These are phyloP conservation scores for Collybia nuda DNA, from an alignment of 768 basidiomycete species.

Conservation along the genomic window DNA sequence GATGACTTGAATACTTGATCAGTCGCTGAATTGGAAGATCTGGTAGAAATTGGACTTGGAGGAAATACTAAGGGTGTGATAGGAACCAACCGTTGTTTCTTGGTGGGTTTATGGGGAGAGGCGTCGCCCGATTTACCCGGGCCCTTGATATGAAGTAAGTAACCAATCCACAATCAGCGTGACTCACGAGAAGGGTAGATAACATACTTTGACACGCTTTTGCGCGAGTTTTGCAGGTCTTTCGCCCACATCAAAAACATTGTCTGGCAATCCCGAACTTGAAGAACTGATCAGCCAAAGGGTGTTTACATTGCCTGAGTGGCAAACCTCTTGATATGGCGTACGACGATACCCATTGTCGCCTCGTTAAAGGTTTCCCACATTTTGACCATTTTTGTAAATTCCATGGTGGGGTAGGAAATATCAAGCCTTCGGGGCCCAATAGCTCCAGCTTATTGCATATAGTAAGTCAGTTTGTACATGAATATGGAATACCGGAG, in stretches of 20 bases:
- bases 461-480: slow-evolving; percentile 4
- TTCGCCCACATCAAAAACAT: slow-evolving; percentile 81
- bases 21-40: slow-evolving; percentile 44
- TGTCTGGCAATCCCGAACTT: slow-evolving; percentile 77
- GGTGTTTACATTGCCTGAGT: background rate
- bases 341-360: slow-evolving; percentile 92
- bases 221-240: slow-evolving; percentile 67
- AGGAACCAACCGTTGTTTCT: slow-evolving; percentile 74
- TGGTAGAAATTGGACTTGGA: slow-evolving; percentile 27
- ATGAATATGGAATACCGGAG: slow-evolving; percentile 8
- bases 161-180: slow-evolving; percentile 11
- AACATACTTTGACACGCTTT: slow-evolving; percentile 72
- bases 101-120: slow-evolving; percentile 74
- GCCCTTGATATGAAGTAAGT: slow-evolving; percentile 41
- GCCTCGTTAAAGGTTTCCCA: slow-evolving; percentile 95
- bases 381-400: slow-evolving; percentile 88
- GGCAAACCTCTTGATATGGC: slow-evolving; percentile 88
- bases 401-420: slow-evolving; percentile 95
- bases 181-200: background rate
- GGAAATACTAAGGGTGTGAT: slow-evolving; percentile 26
- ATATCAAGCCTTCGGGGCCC: slow-evolving; percentile 91
- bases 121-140: slow-evolving; percentile 59
- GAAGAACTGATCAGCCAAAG: slow-evolving; percentile 4
- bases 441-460: slow-evolving; percentile 60
- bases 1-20: slow-evolving; percentile 38